Conservation (phyloP, 2,329 filamentous ascomycete genomes). For the Aspergillus fumigatus region DNA sequence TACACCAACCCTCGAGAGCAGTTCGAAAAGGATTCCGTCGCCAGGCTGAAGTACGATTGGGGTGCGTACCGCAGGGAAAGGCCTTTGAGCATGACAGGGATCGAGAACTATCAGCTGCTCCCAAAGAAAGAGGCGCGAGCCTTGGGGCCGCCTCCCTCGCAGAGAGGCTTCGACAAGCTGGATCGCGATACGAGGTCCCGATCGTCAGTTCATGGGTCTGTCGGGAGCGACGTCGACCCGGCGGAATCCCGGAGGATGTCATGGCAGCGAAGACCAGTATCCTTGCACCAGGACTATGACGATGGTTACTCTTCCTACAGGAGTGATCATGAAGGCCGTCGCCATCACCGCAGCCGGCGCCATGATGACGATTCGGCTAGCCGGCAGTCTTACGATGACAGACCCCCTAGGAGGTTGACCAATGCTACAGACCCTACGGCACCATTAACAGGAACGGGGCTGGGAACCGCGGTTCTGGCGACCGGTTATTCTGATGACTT, state of each 20-base stretch:
- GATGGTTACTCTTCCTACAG: constrained; percentile 39
- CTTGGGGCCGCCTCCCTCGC: constrained; percentile 34
- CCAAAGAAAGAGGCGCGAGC: constrained; percentile 25
- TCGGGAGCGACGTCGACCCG: constrained; percentile 33
- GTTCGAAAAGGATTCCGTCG: constrained; percentile 43
- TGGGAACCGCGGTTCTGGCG: constrained; percentile 34
- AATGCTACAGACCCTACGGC: constrained; percentile 10
- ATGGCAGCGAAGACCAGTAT: constrained; percentile 41
- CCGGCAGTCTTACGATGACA: constrained; percentile 17
- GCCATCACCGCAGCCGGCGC: constrained; percentile 35
- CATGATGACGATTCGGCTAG: constrained; percentile 18
- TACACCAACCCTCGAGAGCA: constrained; percentile 46
- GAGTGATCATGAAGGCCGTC: constrained; percentile 43
- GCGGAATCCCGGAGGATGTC: constrained; percentile 31
- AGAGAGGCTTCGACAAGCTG: constrained; percentile 35
- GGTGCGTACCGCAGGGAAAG: constrained; percentile 24
- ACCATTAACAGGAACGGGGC: constrained; percentile 21
- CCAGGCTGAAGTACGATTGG: constrained; percentile 29
- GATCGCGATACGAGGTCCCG: constrained; percentile 26
- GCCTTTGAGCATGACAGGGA: constrained; percentile 37
- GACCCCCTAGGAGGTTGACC: constrained; percentile 13
- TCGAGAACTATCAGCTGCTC: constrained; percentile 30
- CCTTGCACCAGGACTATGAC: constrained; percentile 47
- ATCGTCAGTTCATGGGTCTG: constrained; percentile 17
- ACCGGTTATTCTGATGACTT: constrained; percentile 33